phyloP scores from a whole-genome alignment of 768 basidiomycete genomes.

The Multifurca ochricompacta region DNA sequence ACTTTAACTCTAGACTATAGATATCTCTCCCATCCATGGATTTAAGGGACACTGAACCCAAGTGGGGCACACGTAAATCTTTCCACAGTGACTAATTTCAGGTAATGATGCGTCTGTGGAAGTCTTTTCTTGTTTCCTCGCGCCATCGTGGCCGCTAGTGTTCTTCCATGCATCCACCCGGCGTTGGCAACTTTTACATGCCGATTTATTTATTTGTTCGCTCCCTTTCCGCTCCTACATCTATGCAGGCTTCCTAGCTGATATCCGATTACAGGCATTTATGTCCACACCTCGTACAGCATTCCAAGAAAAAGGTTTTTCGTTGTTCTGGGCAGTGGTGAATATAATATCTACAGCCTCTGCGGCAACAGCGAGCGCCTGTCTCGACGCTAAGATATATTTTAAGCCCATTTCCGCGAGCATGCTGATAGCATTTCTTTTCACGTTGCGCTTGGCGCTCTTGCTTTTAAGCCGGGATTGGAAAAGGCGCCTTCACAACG shows the following conservation, averaged over 20 bases:
- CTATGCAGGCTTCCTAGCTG: conserved; percentile 9
- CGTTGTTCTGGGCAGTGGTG: conserved; percentile 5
- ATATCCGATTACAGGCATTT: no score
- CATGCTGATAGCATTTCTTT: conserved; percentile 13
- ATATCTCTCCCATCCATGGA: no score
- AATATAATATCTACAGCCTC: conserved; percentile 18
- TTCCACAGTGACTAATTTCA: no score
- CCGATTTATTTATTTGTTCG: conserved; percentile 18
- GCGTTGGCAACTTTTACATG: conserved; percentile 4
- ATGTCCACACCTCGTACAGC: no score
- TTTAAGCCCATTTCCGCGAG: conserved; percentile 10
- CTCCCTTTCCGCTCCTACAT: conserved; percentile 15
- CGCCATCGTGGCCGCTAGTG: conserved; percentile 16
- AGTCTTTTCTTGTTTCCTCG: conserved; percentile 19
- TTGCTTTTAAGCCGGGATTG: conserved; percentile 19
- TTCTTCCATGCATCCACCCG: no score
- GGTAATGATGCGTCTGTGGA: conserved; percentile 18
- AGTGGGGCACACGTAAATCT: no score
- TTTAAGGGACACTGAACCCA: no score
- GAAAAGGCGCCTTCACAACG: conserved; percentile 12
- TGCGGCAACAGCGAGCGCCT: conserved; percentile 19
- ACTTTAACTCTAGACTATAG: no score
- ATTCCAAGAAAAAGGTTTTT: no score
- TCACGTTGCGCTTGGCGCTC: conserved; percentile 11
- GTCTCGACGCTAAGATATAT: conserved; percentile 15